Evolutionary conservation across 768 basidiomycete species (phyloP).

Genomic region (Amylocystis lapponica): DNA sequence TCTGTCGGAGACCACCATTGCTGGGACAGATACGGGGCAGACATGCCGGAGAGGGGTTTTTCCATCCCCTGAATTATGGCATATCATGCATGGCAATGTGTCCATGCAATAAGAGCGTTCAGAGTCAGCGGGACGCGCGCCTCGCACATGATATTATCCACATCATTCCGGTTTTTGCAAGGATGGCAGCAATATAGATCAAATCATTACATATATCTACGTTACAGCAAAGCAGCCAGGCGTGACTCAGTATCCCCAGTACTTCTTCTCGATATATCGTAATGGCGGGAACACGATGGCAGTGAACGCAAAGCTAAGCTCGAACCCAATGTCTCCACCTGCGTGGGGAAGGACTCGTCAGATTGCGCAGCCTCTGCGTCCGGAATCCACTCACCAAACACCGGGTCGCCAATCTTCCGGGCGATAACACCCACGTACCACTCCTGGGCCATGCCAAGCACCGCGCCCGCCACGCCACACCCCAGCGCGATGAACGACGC

Average conservation of each 20-base stretch:
- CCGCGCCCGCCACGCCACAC: constrained; percentile 34
- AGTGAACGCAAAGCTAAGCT: constrained; percentile 27
- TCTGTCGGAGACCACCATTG: constrained; percentile 51
- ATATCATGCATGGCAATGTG: neutral
- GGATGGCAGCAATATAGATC: no score
- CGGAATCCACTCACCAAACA: neutral
- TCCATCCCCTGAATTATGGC: neutral
- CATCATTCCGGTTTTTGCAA: no score
- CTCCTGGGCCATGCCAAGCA: constrained; percentile 30
- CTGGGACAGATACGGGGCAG: constrained; percentile 94
- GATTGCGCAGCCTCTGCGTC: neutral
- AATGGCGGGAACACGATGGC: constrained; percentile 15
- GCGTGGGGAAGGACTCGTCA: constrained; percentile 6
- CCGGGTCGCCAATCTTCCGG: constrained; percentile 15
- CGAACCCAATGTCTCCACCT: constrained; percentile 34
- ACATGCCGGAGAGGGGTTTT: constrained; percentile 24
- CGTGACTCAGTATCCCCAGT: constrained; percentile 3
- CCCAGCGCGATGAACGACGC: constrained; percentile 30
- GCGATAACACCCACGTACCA: constrained; percentile 28
- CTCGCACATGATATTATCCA: no score
- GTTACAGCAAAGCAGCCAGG: no score
- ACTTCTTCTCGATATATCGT: constrained; percentile 11
- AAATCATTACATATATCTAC: no score
- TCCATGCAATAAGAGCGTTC: no score
- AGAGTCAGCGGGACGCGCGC: no score